phyloP scores from a whole-genome alignment of 768 basidiomycete species.

The Filobasidium wieringae region DNA sequence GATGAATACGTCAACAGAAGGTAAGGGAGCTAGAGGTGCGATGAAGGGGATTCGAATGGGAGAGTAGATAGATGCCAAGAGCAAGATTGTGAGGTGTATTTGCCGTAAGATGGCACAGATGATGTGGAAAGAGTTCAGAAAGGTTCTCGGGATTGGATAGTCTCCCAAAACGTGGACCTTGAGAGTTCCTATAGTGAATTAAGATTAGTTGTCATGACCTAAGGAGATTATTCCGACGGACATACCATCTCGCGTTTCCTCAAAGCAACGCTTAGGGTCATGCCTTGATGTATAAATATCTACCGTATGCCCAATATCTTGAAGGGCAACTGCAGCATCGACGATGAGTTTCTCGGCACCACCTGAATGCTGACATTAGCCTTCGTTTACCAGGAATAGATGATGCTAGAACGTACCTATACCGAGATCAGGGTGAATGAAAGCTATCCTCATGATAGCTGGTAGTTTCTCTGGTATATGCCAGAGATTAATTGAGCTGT shows the following conservation, averaged over 20 bases:
- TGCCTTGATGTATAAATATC: slow-evolving; percentile 90
- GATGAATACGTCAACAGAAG: slow-evolving; percentile 62
- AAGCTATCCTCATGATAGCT: slow-evolving; percentile 58
- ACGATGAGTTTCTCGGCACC: slow-evolving; percentile 92
- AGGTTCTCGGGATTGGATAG: slow-evolving; percentile 67
- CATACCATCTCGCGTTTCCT: slow-evolving; percentile 82
- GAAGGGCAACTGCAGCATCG: slow-evolving; percentile 82
- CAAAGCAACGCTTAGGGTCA: slow-evolving; percentile 74
- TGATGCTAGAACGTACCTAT: slow-evolving; percentile 51
- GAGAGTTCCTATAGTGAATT: slow-evolving; percentile 62
- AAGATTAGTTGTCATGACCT: neutral
- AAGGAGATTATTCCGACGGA: neutral
- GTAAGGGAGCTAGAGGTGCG: slow-evolving; percentile 21
- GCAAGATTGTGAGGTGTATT: slow-evolving; percentile 60
- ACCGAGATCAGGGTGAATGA: slow-evolving; percentile 88
- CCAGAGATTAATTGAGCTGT: no score
- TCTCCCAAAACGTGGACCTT: slow-evolving; percentile 55
- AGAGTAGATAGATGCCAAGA: slow-evolving; percentile 43
- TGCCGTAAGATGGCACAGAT: slow-evolving; percentile 80
- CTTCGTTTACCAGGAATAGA: neutral
- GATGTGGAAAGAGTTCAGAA: slow-evolving; percentile 59
- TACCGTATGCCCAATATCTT: slow-evolving; percentile 69
- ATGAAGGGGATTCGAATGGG: slow-evolving; percentile 17
- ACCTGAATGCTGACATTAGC: slow-evolving; percentile 46
- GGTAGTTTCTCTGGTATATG: no score